These are phyloP conservation scores for Cladosporium velox DNA, from an alignment of 2,329 filamentous ascomycete genomes.

Conservation along the genomic window DNA sequence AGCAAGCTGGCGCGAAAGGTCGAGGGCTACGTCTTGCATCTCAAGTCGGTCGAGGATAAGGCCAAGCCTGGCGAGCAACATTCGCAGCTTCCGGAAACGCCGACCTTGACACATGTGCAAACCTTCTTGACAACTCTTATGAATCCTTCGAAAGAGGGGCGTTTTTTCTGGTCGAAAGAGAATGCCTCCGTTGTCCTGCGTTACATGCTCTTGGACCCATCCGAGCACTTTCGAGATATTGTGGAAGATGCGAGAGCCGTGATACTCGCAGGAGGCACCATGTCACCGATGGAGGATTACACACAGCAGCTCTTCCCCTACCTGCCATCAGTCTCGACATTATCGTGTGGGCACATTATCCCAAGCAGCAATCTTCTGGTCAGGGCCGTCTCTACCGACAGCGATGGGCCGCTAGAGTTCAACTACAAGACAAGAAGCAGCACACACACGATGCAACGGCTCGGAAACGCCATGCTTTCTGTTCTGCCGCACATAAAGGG, in stretches of 20 bases:
- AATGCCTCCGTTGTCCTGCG: slow-evolving; percentile 63
- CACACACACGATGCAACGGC: slow-evolving; percentile 64
- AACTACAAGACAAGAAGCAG: slow-evolving; percentile 77
- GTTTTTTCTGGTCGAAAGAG: slow-evolving; percentile 57
- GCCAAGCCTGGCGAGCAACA: neutral
- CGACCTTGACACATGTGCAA: slow-evolving; percentile 64
- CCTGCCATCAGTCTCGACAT: slow-evolving; percentile 67
- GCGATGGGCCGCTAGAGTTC: slow-evolving; percentile 71
- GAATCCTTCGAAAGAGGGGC: slow-evolving; percentile 73
- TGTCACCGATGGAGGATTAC: slow-evolving; percentile 97
- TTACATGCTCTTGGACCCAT: slow-evolving; percentile 88
- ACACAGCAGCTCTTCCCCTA: slow-evolving; percentile 81
- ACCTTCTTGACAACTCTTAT: slow-evolving; percentile 78
- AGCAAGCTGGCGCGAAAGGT: slow-evolving; percentile 94
- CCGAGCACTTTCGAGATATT: slow-evolving; percentile 85
- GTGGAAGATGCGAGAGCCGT: slow-evolving; percentile 82
- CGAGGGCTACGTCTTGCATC: slow-evolving; percentile 76
- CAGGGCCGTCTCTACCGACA: slow-evolving; percentile 62
- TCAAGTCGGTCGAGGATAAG: slow-evolving; percentile 29
- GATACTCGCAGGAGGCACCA: slow-evolving; percentile 90
- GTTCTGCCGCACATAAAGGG: slow-evolving; percentile 77
- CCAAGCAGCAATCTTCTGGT: slow-evolving; percentile 79
- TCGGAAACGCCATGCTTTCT: slow-evolving; percentile 72
- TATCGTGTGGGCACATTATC: slow-evolving; percentile 95
- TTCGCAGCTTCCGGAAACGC: slow-evolving; percentile 37